A percentile compares a stretch with the other conserved stretches of the same genome.
Conservation (phyloP, 352 stramenopile genomes). For the Phytopythium chamaehyphon region DNA sequence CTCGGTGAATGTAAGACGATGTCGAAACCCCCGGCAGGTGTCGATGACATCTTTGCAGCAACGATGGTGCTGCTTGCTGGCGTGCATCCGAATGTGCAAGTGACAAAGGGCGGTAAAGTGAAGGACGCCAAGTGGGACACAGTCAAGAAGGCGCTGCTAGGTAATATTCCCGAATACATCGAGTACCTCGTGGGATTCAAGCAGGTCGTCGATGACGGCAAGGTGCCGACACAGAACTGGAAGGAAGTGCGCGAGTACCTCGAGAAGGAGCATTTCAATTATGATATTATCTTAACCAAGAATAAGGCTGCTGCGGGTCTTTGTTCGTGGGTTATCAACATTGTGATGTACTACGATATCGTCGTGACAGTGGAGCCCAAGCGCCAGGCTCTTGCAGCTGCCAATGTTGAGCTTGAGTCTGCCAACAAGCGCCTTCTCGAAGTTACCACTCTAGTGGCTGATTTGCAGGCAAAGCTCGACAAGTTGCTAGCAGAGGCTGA, state of each 20-base stretch:
- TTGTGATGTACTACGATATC: slow-evolving; percentile 97
- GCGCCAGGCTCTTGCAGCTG: slow-evolving; percentile 87
- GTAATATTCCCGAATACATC: slow-evolving; percentile 96
- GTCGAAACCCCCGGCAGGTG: slow-evolving; percentile 90
- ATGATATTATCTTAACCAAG: slow-evolving; percentile 93
- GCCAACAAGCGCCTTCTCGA: slow-evolving; percentile 88
- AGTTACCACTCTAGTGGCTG: slow-evolving; percentile 89
- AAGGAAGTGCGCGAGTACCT: slow-evolving; percentile 93
- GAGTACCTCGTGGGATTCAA: slow-evolving; percentile 93
- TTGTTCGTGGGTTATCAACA: slow-evolving; percentile 95
- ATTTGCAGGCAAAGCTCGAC: slow-evolving; percentile 92
- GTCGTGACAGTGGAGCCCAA: slow-evolving; percentile 94
- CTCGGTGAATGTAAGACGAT: slow-evolving; percentile 96
- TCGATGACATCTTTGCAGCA: slow-evolving; percentile 94
- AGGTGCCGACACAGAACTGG: slow-evolving; percentile 91
- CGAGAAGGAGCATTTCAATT: slow-evolving; percentile 94
- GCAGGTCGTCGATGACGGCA: slow-evolving; percentile 91
- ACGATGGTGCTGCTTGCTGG: slow-evolving; percentile 93
- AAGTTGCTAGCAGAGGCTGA: slow-evolving; percentile 89
- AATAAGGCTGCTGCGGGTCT: slow-evolving; percentile 93
- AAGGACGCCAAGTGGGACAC: slow-evolving; percentile 96
- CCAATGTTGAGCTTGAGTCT: slow-evolving; percentile 88
- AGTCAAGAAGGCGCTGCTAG: slow-evolving; percentile 93
- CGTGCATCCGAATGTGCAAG: slow-evolving; percentile 91
- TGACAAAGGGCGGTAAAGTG: slow-evolving; percentile 94